Evolutionary conservation across 2,329 filamentous ascomycete species (phyloP), one percentile per base, ranked within the genome.

Genomic region (Fusarium sterilihyphosum): DNA sequence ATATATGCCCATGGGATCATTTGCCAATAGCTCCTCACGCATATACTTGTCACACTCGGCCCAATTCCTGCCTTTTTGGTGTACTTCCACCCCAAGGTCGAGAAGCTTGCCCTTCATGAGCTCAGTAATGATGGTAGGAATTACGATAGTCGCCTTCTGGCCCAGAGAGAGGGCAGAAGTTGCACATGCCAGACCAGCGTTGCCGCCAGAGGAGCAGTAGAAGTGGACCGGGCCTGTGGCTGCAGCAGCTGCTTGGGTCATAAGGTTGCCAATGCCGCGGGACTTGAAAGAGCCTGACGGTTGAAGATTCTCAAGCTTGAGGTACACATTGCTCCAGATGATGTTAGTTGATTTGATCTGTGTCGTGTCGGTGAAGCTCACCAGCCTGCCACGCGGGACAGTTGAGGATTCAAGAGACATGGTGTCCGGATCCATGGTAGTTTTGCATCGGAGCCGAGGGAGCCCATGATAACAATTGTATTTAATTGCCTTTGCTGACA

Each of bases 271-370:
- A 70, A 96, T 90, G 37, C 92, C 93, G 74, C 90, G 88, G 53
- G 93, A 95, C 82, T 97, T 96, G 90, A 97, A 97, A 44, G 93
- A 95, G 73, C 93, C 93, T 29, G 92, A 93, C 9, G 94, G 94
- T 80, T 97, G 94, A 62, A 95, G 89, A 80, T 93, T 94, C 78
- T 97, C 94, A 71, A 96, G 89, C 82, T 97, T 97, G 78, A 97
- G 90, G 82, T 93, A 94, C 82, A 97, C 90, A 84, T 93, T 92
- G 85, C 93, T 88, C 70, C 70, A 17, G 26, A 44, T 31, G 66
- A 67, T 61, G 66, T 70, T 47, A 59, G 52, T 38, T 35, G 53
- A 44, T 77, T 77, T 64, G 50, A 31, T 40, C 13, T 22, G 14
- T 14, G 20, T 22, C 26, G 29, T 41, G 44, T 35, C 20, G 54